Evolutionary conservation across 164 flowering plant species (phyloP).

Genomic region (Euptelea pleiosperma): DNA sequence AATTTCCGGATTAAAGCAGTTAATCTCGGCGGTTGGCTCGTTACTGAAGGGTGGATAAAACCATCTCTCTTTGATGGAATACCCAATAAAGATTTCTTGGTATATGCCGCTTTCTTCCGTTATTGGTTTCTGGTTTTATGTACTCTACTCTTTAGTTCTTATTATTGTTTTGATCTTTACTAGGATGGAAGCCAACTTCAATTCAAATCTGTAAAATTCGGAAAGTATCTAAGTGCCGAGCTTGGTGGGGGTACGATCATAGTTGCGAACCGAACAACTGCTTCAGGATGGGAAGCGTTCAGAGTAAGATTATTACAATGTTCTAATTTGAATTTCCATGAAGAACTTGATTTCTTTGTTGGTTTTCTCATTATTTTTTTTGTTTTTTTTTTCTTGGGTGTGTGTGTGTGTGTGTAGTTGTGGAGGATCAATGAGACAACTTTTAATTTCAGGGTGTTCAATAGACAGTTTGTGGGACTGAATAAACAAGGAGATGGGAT

Average conservation of each 20-base stretch:
- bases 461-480: slow-evolving; percentile 51
- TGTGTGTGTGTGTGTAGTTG: slow-evolving; percentile 32
- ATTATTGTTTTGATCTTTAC: background rate
- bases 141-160: background rate
- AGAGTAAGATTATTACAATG: slow-evolving; percentile 28
- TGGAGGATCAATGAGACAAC: slow-evolving; percentile 58
- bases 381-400: background rate
- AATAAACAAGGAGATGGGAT: slow-evolving; percentile 24
- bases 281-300: slow-evolving; percentile 59
- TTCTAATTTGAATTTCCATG: background rate
- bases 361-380: background rate
- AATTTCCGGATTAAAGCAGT: slow-evolving; percentile 28
- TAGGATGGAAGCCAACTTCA: slow-evolving; percentile 66
- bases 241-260: slow-evolving; percentile 53
- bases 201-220: slow-evolving; percentile 46
- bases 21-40: slow-evolving; percentile 41
- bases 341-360: background rate
- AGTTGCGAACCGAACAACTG: slow-evolving; percentile 38
- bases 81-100: slow-evolving; percentile 40
- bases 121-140: background rate
- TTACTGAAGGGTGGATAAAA: slow-evolving; percentile 41
- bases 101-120: slow-evolving; percentile 4
- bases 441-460: slow-evolving; percentile 56
- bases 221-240: slow-evolving; percentile 57
- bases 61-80: slow-evolving; percentile 37